A percentile compares a stretch with the other conserved stretches of the same genome.
phyloP scores from a whole-genome alignment of 2,329 filamentous ascomycete genomes.

The Aspergillus viridinutans region DNA sequence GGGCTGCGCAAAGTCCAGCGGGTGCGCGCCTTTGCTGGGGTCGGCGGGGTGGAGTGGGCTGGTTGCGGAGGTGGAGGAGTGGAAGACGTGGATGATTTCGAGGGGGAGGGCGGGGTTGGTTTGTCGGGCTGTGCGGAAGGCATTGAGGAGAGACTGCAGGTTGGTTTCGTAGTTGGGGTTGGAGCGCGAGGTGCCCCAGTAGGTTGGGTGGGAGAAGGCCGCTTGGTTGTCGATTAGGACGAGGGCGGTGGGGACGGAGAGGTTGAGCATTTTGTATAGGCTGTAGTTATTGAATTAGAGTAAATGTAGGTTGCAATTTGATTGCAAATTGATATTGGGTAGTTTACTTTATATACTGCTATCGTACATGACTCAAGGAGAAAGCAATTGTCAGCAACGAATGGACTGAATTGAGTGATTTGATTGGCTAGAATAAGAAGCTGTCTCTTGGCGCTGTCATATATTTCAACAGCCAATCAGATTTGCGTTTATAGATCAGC shows the following conservation, averaged over 20 bases:
- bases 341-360: too few species aligned
- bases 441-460: not conserved
- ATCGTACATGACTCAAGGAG: too few species aligned
- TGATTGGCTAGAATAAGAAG: not conserved
- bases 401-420: not conserved
- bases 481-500: not conserved
- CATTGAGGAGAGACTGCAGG: conserved; percentile 34
- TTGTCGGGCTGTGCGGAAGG: conserved; percentile 29
- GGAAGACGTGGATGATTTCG: conserved; percentile 45
- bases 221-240: conserved; percentile 48
- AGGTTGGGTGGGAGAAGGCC: conserved; percentile 37
- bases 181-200: conserved; percentile 42
- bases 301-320: not conserved
- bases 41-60: conserved; percentile 37
- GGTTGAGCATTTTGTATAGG: conserved; percentile 11
- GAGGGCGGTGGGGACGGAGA: conserved; percentile 35
- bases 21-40: conserved; percentile 22
- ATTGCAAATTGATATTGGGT: too few species aligned
- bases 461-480: not conserved
- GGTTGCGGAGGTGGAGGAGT: conserved; percentile 35
- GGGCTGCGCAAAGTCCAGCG: conserved; percentile 29
- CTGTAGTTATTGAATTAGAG: not conserved
- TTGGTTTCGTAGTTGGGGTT: conserved; percentile 46
- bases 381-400: not conserved
- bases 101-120: conserved; percentile 10